Percentiles rank a stretch among this genome's conserved stretches.
Conservation (phyloP, 495 filamentous ascomycete genomes). For the Pseudomonodictys pantanalensis region DNA sequence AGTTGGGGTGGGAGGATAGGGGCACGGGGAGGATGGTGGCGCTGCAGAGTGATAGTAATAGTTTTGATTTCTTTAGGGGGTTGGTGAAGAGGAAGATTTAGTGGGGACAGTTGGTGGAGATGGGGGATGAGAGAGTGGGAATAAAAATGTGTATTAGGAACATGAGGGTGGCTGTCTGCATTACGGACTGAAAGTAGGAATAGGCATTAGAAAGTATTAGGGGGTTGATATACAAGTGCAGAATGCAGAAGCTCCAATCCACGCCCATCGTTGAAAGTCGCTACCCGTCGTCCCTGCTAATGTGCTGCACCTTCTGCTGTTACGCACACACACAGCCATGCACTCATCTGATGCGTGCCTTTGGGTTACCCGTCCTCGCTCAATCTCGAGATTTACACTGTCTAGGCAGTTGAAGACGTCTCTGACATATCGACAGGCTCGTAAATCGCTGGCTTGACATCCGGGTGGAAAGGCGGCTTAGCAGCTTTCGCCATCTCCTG, state of each 20-base stretch:
- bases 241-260: not conserved
- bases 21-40: slow-evolving; percentile 74
- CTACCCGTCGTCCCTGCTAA: too few relatives aligned
- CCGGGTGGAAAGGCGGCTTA: slow-evolving; percentile 36
- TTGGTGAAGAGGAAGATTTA: slow-evolving; percentile 78
- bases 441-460: not conserved
- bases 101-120: too few relatives aligned
- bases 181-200: too few relatives aligned
- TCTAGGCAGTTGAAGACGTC: too few relatives aligned
- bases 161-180: not conserved
- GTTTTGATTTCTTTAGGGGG: slow-evolving; percentile 96
- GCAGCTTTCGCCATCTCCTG: slow-evolving; percentile 55
- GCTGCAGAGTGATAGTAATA: slow-evolving; percentile 95
- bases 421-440: not conserved
- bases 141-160: not conserved
- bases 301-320: too few relatives aligned
- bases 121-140: not conserved
- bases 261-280: too few relatives aligned
- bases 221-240: not conserved
- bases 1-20: slow-evolving; percentile 68
- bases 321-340: too few relatives aligned
- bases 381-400: too few relatives aligned
- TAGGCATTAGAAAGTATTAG: too few relatives aligned
- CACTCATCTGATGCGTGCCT: too few relatives aligned
- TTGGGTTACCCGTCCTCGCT: too few relatives aligned